A percentile compares a stretch with the other conserved stretches of the same genome.
phyloP scores from a whole-genome alignment of 495 filamentous ascomycete genomes.

The Pyrenula aspistea region DNA sequence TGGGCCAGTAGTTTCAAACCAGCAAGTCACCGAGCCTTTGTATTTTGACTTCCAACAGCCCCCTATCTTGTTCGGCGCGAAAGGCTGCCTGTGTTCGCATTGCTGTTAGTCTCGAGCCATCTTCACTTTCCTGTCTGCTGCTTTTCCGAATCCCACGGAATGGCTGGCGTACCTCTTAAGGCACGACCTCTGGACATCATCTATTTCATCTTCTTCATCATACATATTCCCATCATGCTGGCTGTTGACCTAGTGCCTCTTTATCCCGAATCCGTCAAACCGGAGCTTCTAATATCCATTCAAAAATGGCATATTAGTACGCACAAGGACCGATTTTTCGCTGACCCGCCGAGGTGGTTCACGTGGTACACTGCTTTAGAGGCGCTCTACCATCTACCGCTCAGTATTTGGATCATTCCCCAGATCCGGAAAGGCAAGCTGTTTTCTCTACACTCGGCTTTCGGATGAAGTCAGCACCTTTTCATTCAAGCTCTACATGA shows the following conservation, averaged over 20 bases:
- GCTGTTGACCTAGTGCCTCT: constrained; percentile 11
- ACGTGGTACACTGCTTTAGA: constrained; percentile 44
- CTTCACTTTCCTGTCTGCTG: too few species aligned
- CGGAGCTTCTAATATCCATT: constrained; percentile 5
- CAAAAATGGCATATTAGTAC: constrained; percentile 10
- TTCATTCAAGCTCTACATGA: too few species aligned
- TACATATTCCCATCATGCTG: constrained; percentile 14
- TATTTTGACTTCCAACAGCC: too few species aligned
- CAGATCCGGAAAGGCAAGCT: constrained; percentile 22
- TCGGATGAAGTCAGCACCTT: too few species aligned
- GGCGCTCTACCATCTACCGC: constrained; percentile 41
- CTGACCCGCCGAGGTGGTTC: constrained; percentile 48
- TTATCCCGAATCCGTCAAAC: constrained; percentile 6
- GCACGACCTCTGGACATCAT: neutral
- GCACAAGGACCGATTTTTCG: constrained; percentile 47
- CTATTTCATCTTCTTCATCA: constrained; percentile 11
- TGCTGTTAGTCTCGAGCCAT: too few species aligned
- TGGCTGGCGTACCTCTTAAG: neutral
- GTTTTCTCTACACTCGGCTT: too few species aligned
- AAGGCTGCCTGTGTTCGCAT: too few species aligned
- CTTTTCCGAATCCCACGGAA: too few species aligned
- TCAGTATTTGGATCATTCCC: constrained; percentile 41
- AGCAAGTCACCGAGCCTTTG: too few species aligned
- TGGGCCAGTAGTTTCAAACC: too few species aligned
- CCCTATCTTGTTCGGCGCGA: too few species aligned